Evolutionary conservation across 371 early-diverging fungal species (phyloP).

Genomic region (Mucor irregularis): DNA sequence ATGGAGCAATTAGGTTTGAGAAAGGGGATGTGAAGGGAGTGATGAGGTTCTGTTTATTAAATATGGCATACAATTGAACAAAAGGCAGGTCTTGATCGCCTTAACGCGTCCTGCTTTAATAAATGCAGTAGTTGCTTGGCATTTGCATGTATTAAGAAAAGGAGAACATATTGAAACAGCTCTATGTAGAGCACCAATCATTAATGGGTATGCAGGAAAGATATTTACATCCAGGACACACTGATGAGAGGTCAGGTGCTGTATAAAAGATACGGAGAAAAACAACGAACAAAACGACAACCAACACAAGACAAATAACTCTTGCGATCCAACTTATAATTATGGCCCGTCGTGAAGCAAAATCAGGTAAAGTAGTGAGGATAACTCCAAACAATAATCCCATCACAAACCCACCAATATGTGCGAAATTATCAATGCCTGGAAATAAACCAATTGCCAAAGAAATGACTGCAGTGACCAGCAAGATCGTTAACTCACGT

Average conservation of each 20-base stretch:
- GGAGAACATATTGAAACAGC: too few relatives aligned
- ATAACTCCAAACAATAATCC: constrained; percentile 51
- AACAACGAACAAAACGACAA: constrained; percentile 38
- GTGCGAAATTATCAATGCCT: constrained; percentile 76
- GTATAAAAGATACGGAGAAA: constrained; percentile 50
- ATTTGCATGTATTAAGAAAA: too few relatives aligned
- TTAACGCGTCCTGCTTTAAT: too few relatives aligned
- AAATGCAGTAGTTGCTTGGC: too few relatives aligned
- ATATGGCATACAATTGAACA: too few relatives aligned
- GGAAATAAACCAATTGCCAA: constrained; percentile 73
- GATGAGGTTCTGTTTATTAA: too few relatives aligned
- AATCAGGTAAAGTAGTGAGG: constrained; percentile 37
- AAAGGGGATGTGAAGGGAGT: too few relatives aligned
- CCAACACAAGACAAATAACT: constrained; percentile 29
- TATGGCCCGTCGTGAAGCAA: constrained; percentile 33
- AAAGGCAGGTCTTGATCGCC: too few relatives aligned
- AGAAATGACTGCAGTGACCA: constrained; percentile 60
- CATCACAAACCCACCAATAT: constrained; percentile 61
- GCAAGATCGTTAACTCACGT: constrained; percentile 63
- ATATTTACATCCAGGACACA: constrained; percentile 42
- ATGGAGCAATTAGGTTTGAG: too few relatives aligned
- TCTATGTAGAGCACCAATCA: constrained; percentile 31
- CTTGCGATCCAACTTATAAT: constrained; percentile 36
- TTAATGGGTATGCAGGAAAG: constrained; percentile 35
- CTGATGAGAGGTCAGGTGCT: constrained; percentile 24